A percentile compares a stretch with the other conserved stretches of the same genome.
Evolutionary conservation across 164 flowering plant species (phyloP).

Genomic region (Stephania cephalantha): DNA sequence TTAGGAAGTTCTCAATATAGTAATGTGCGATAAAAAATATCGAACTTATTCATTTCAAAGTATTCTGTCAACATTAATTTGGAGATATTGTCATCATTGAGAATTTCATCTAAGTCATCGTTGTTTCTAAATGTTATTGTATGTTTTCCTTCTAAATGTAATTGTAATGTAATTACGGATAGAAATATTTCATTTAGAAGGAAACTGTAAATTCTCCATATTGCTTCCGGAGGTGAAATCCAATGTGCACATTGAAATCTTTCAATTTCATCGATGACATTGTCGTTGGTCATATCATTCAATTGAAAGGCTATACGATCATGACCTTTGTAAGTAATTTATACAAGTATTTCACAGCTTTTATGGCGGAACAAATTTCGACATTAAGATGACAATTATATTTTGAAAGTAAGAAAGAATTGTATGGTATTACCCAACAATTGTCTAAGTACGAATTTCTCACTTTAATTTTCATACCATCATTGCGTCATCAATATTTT

Average conservation of each 20-base stretch:
- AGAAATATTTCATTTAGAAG: neutral
- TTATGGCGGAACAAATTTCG: neutral
- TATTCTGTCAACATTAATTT: neutral
- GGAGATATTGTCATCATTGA: too few species aligned
- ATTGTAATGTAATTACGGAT: neutral
- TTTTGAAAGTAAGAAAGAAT: too few species aligned
- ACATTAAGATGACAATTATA: too few species aligned
- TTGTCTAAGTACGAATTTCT: too few species aligned
- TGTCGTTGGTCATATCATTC: too few species aligned
- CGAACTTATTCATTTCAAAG: neutral
- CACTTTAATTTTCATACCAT: too few species aligned
- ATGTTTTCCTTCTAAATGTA: neutral
- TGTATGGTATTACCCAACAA: too few species aligned
- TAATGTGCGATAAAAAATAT: too few species aligned
- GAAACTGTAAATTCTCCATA: slow-evolving; percentile 3
- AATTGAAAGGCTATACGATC: neutral
- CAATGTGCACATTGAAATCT: neutral
- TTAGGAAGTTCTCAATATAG: neutral
- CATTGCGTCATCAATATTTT: neutral
- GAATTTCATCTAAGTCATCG: too few species aligned
- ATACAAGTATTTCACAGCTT: slow-evolving; percentile 11
- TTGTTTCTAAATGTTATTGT: too few species aligned
- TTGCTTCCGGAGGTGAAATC: neutral
- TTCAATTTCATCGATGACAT: neutral
- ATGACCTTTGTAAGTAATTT: slow-evolving; percentile 16